Base-by-base conservation (phyloP, 306 rosid genomes). In the Lotus japonicus region DNA sequence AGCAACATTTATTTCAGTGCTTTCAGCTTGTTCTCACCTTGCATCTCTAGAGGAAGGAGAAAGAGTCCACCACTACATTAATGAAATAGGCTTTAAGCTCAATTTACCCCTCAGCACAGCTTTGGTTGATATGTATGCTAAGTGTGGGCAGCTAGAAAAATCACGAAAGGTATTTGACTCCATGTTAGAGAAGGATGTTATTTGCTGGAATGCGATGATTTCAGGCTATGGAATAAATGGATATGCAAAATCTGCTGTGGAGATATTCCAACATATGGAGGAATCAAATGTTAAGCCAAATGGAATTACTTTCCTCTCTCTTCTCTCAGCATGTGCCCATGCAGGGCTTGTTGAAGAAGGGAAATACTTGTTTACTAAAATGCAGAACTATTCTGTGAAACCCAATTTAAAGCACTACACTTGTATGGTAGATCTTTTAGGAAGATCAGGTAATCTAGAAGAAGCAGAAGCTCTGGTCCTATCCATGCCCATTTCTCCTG, bases 361-460 rank as follows among this genome's bases (percentile, higher is more conserved):
- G 72, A 84, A 73, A 70, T 14, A 38, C 57, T 53, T 88, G 55
- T 86, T 91, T 9, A 13, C 68, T 60, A 80, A 72, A 70, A 86
- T 88, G 92, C 80, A 74, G 59, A 70, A 78, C 17, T 78, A 76
- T 76, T 72, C 78, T 41, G 33, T 86, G 38, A 70, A 76, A 36
- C 92, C 91, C 33, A 77, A 79, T 70, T 77, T 86, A 71, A 91
- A 88, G 85, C 97, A 91, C 80, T 86, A 83, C 83, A 84, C 97
- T 58, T 84, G 89, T 72, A 88, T 88, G 91, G 85, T 91, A 46
- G 97, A 88, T 80, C 89, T 88, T 81, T 85, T 88, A 45, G 92
- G 86, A 50, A 83, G 91, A 74, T 82, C 91, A 0, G 89, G 96
- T 57, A 80, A 79, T 68, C 81, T 88, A 63, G 77, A 74, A 82